Percentiles rank a stretch among this genome's conserved stretches.
Conservation (phyloP, 2,329 filamentous ascomycete species). For the Phialophora verrucosa region DNA sequence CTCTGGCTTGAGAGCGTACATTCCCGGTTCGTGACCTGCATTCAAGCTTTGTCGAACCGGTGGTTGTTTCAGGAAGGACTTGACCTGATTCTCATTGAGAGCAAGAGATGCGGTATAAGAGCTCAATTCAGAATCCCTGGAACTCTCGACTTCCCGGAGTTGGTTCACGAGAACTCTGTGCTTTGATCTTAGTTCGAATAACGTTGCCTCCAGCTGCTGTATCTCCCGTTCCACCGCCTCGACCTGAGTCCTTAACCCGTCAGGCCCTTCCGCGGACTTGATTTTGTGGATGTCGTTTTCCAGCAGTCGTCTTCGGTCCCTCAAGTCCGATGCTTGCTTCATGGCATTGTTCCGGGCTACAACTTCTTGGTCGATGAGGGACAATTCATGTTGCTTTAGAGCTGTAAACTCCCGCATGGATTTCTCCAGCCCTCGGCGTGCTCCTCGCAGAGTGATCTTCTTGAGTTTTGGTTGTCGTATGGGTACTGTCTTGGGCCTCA, state of each 20-base stretch:
- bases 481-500: slow-evolving; percentile 47
- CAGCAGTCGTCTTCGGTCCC: slow-evolving; percentile 56
- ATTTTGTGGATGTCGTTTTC: slow-evolving; percentile 57
- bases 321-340: slow-evolving; percentile 58
- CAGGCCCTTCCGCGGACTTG: slow-evolving; percentile 53
- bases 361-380: slow-evolving; percentile 55
- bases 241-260: slow-evolving; percentile 58
- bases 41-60: slow-evolving; percentile 49
- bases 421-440: slow-evolving; percentile 62
- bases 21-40: slow-evolving; percentile 42
- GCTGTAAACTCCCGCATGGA: slow-evolving; percentile 62
- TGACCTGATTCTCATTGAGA: slow-evolving; percentile 61
- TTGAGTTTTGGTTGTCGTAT: slow-evolving; percentile 49
- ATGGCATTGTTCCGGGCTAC: slow-evolving; percentile 55
- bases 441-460: slow-evolving; percentile 59
- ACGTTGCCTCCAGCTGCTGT: slow-evolving; percentile 60
- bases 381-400: slow-evolving; percentile 63
- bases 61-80: slow-evolving; percentile 57
- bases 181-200: slow-evolving; percentile 61
- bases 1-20: slow-evolving; percentile 60
- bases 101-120: slow-evolving; percentile 63
- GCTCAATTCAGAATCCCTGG: slow-evolving; percentile 63
- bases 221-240: slow-evolving; percentile 62
- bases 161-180: slow-evolving; percentile 61
- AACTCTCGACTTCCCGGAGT: slow-evolving; percentile 61